Percentiles rank a stretch among this genome's conserved stretches.
Conservation (phyloP, 1,284 basidiomycete genomes). For the Porogramme epimiltina region DNA sequence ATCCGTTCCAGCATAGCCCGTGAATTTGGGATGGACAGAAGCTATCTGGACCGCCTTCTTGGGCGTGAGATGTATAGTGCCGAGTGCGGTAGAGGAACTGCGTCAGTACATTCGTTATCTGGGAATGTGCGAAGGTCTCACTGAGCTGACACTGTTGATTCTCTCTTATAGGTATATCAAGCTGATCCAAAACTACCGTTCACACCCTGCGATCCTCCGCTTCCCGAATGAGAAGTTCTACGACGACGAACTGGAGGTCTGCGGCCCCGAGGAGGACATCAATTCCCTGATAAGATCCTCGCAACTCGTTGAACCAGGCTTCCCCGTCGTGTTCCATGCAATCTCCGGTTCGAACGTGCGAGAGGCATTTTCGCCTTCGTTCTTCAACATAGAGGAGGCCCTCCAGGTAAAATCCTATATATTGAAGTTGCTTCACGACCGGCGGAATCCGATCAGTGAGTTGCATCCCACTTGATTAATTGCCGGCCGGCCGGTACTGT, state of each 20-base stretch:
- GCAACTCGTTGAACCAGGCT: slow-evolving; percentile 36
- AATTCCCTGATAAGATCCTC: slow-evolving; percentile 36
- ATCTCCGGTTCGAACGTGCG: slow-evolving; percentile 44
- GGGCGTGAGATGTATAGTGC: slow-evolving; percentile 44
- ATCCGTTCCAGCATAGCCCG: slow-evolving; percentile 49
- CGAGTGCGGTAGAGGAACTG: slow-evolving; percentile 29
- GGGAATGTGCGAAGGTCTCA: too few species aligned
- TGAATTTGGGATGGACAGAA: slow-evolving; percentile 46
- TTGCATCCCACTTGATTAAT: neutral
- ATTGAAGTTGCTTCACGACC: slow-evolving; percentile 23
- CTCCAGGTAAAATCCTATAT: slow-evolving; percentile 43
- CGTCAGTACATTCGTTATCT: slow-evolving; percentile 34
- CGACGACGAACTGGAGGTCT: slow-evolving; percentile 46
- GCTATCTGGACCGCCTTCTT: slow-evolving; percentile 57
- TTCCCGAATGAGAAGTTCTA: slow-evolving; percentile 65
- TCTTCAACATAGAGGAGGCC: slow-evolving; percentile 48
- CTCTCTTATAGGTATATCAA: slow-evolving; percentile 42
- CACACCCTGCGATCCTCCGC: slow-evolving; percentile 53
- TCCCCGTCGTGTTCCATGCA: slow-evolving; percentile 50
- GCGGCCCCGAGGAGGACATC: slow-evolving; percentile 39
- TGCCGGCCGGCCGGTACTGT: too few species aligned
- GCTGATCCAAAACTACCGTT: slow-evolving; percentile 59
- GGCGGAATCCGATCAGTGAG: slow-evolving; percentile 5
- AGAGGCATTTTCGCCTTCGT: slow-evolving; percentile 45
- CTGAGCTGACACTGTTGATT: neutral